Base-by-base conservation (phyloP, 2,329 filamentous ascomycete genomes). In the Diaporthe destruens region DNA sequence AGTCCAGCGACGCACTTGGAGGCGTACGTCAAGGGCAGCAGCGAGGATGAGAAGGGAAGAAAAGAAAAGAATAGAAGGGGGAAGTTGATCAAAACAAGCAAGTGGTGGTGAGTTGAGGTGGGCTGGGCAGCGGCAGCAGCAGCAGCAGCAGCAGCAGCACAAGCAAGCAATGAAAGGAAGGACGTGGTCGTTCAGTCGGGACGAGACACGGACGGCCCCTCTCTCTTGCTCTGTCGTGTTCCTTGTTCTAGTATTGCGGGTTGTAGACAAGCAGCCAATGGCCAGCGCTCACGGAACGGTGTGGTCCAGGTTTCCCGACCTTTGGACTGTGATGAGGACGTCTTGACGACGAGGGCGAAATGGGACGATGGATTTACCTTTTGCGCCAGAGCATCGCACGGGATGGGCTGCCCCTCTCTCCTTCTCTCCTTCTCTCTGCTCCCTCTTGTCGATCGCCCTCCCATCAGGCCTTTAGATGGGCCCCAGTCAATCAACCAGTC, bases 291-390 rank as follows among this genome's bases (percentile, higher is more conserved):
- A 34, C 44, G 20, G 59, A 23, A 65, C 16, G 3, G 34, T 53
- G 20, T 36, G 34, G 72, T 74, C 71, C 70, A 72, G 70, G 72
- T 65, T 66, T 71, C 59, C 65, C 70, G 70, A 57, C 69, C 70
- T 69, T 61, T 63, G 53, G 54, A 69, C 53, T 54, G 47, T 36
- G 32, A 49, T 29, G 61, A 51, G 54, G 29, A 23, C 5, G 25
- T 70, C 32, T 61, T 32, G 53, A 25, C 54, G 39, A 51, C 20
- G 57, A 54, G 68, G 57, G 36, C 49, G 57, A 54, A 49, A 51
- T 42, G 55, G 55, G 42, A 71, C 44, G 55, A 53, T 36, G 55
- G 20, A 51, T 65, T 65, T 65, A 65, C 61, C 61, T 65, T 39
- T 65, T 39, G 61, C 44, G 44, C 61, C 61, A 65, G 61, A 25